phyloP scores from a whole-genome alignment of 2,329 filamentous ascomycete species.

The Ceratocystis diversiconidia region DNA sequence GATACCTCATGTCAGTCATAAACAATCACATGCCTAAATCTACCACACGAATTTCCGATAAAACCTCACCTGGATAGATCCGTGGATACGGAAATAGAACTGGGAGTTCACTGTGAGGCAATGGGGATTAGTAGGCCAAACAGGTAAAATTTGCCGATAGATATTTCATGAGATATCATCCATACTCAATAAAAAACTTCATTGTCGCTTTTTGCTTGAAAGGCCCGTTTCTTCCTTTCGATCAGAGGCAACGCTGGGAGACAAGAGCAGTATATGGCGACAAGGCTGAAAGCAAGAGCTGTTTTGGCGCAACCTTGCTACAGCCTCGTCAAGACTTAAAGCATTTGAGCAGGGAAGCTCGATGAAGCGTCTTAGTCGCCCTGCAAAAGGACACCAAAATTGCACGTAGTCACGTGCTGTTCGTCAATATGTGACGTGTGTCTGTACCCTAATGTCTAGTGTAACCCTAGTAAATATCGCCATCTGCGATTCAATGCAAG shows the following conservation, averaged over 20 bases:
- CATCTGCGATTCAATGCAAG: background rate
- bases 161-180: background rate
- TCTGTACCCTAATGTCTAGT: background rate
- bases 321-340: conserved; percentile 1
- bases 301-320: background rate
- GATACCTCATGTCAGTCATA: background rate
- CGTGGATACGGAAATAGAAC: conserved; percentile 45
- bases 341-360: background rate
- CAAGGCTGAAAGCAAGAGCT: conserved; percentile 8
- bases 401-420: background rate
- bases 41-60: background rate
- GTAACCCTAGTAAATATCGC: background rate
- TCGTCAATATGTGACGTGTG: background rate
- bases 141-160: background rate
- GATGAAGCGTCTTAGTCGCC: no score
- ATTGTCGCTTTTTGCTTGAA: conserved; percentile 24
- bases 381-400: background rate
- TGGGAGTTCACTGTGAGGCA: conserved; percentile 34
- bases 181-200: conserved; percentile 41
- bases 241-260: background rate
- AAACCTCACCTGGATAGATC: conserved; percentile 40
- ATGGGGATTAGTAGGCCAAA: background rate
- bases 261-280: background rate
- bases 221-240: background rate
- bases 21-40: background rate